Evolutionary conservation across 2,329 filamentous ascomycete genomes (phyloP), one percentile per base, ranked within the genome.

Genomic region (Blastomyces emzantsi): DNA sequence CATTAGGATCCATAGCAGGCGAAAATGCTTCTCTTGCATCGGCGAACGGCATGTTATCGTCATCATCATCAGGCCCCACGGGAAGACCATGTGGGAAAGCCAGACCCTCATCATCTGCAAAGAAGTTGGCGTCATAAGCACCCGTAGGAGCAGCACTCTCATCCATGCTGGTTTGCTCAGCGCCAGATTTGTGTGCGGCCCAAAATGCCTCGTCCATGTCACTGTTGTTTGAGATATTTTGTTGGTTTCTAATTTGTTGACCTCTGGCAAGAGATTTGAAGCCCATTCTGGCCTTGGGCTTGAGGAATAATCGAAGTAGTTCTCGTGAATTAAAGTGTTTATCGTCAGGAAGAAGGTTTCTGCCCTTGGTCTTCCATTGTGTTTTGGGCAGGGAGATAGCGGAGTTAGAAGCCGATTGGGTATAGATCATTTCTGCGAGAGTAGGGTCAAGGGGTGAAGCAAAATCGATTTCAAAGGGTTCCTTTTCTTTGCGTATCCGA

Each of bases 291-390:
- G 92, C 91, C 74, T 92, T 96, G 36, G 94, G 94, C 75, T 99
- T 99, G 36, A 97, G 82, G 82, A 97, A 99, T 1, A 99, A 83
- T 60, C 87, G 89, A 7, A 97, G 81, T 0, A 99, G 81, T 68
- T 96, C 90, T 72, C 89, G 90, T 9, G 93, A 97, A 78, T 92
- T 96, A 80, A 99, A 97, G 74, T 97, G 92, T 76, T 97, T 97
- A 78, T 99, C 94, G 72, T 99, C 94, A 2, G 95, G 93, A 4
- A 99, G 85, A 2, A 99, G 83, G 73, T 99, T 96, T 59, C 91
- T 85, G 1, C 89, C 92, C 76, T 96, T 96, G 49, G 90, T 94
- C 75, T 90, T 94, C 91, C 93, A 95, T 75, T 97, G 92, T 68
- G 92, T 90, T 79, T 96, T 97, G 22, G 93, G 89, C 68, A 99